Conservation (phyloP, 2,329 filamentous ascomycete genomes). For the Sarocladium strictum region DNA sequence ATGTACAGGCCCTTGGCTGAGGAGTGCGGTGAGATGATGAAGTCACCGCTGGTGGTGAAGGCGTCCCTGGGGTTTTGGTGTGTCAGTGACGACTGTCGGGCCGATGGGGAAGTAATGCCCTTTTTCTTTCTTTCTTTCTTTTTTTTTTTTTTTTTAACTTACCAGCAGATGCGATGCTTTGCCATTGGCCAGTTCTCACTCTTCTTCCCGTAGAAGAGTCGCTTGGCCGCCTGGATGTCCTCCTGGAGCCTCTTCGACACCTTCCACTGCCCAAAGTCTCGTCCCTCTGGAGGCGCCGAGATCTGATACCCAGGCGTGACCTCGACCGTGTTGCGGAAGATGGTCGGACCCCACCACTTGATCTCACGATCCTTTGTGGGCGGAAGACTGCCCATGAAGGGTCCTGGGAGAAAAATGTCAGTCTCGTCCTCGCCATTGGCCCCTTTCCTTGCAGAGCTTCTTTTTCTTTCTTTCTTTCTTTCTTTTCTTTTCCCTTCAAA, state of each 20-base stretch:
- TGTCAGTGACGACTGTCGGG: too few species aligned
- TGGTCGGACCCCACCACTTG: slow-evolving; percentile 58
- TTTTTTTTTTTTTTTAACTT: too few species aligned
- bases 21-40: slow-evolving; percentile 54
- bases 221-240: slow-evolving; percentile 51
- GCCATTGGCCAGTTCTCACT: slow-evolving; percentile 51
- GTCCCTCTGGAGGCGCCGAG: slow-evolving; percentile 48
- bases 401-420: slow-evolving; percentile 26
- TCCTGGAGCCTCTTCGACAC: slow-evolving; percentile 48
- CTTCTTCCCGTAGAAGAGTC: slow-evolving; percentile 53
- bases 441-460: too few species aligned
- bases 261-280: slow-evolving; percentile 59
- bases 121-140: too few species aligned
- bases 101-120: too few species aligned
- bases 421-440: slow-evolving; percentile 13
- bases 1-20: slow-evolving; percentile 49
- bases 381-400: slow-evolving; percentile 54
- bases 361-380: slow-evolving; percentile 43
- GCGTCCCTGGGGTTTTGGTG: slow-evolving; percentile 54
- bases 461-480: slow-evolving; percentile 11
- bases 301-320: slow-evolving; percentile 46
- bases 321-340: slow-evolving; percentile 51
- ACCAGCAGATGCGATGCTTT: slow-evolving; percentile 64
- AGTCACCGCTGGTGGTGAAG: slow-evolving; percentile 55
- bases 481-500: slow-evolving; percentile 15